Evolutionary conservation across 1,139 yeast genomes (phyloP), one percentile per base, ranked within the genome.

Genomic region (Saccharomyces uvarum): DNA sequence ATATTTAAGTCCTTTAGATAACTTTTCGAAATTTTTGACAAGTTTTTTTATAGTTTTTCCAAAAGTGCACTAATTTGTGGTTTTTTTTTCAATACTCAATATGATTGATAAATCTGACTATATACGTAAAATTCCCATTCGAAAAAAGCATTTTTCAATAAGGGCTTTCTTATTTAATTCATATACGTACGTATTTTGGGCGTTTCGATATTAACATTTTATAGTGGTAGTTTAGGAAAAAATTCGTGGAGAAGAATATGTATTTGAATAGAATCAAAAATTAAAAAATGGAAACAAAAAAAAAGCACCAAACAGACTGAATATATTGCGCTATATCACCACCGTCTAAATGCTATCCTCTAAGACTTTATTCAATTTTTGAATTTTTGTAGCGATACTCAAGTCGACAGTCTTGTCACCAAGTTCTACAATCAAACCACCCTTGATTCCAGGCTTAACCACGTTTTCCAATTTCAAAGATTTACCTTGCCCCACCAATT

Each of bases 381-480:
- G 79, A 71, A 93, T 84, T 81, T 86, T 90, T 70, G 88, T 75
- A 59, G 93, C 79, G 66, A 93, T 83, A 58, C 96, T 86, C 73
- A 93, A 82, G 75, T 93, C 99, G 66, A 90, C 96, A 61, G 98
- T 91, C 75, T 86, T 88, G 79, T 93, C 99, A 71, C 95, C 97
- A 67, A 93, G 91, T 75, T 91, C 97, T 59, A 93, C 97, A 65
- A 95, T 77, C 73, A 93, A 82, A 68, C 99, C 99, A 70, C 99
- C 99, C 72, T 88, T 81, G 70, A 93, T 88, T 62, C 88, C 96
- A 62, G 96, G 89, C 78, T 88, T 83, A 62, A 93, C 86, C 63
- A 78, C 79, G 80, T 90, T 93, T 65, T 83, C 76, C 67, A 95
- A 78, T 78, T 86, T 86, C 74, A 93, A 82, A 66, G 93, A 83